These are phyloP conservation scores for Rhodotorula babjevae DNA, from an alignment of 768 basidiomycete genomes.

Conservation along the genomic window DNA sequence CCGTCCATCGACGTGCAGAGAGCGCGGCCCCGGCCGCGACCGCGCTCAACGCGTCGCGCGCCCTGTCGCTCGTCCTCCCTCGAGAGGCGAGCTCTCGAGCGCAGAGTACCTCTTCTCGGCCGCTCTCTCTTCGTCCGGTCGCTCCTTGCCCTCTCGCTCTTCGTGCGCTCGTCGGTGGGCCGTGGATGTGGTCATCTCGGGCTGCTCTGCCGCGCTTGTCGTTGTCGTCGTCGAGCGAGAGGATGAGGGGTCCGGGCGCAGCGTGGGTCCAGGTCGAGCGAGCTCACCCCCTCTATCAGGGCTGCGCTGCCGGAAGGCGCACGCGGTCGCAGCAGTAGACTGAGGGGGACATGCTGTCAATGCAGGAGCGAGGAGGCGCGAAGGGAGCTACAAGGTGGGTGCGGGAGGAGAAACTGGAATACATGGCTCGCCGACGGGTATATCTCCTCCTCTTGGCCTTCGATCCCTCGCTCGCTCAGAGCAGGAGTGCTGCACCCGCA, in stretches of 20 bases:
- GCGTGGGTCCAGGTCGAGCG: background rate
- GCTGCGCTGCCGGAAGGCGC: background rate
- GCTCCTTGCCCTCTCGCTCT: too few relatives aligned
- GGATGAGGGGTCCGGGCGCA: background rate
- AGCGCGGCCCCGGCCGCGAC: too few relatives aligned
- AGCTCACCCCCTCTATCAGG: conserved; percentile 7
- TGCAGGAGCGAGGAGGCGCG: too few relatives aligned
- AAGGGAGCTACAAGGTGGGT: too few relatives aligned
- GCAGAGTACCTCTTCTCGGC: too few relatives aligned
- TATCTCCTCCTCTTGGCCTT: background rate
- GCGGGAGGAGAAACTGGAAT: background rate
- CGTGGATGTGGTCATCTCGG: background rate
- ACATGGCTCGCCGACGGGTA: too few relatives aligned
- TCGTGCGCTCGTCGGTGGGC: too few relatives aligned
- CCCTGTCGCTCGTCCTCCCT: too few relatives aligned
- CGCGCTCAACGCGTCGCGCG: too few relatives aligned
- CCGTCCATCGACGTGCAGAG: too few relatives aligned
- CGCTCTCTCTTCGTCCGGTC: background rate
- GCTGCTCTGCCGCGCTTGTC: background rate
- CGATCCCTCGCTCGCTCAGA: background rate
- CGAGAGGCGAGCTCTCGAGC: too few relatives aligned
- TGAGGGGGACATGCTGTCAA: background rate
- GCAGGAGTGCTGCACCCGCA: background rate
- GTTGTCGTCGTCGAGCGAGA: too few relatives aligned
- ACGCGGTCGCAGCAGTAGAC: conserved; percentile 11